Base-by-base conservation (phyloP, 108 stramenopile species). In the Nitzschia putrida region DNA sequence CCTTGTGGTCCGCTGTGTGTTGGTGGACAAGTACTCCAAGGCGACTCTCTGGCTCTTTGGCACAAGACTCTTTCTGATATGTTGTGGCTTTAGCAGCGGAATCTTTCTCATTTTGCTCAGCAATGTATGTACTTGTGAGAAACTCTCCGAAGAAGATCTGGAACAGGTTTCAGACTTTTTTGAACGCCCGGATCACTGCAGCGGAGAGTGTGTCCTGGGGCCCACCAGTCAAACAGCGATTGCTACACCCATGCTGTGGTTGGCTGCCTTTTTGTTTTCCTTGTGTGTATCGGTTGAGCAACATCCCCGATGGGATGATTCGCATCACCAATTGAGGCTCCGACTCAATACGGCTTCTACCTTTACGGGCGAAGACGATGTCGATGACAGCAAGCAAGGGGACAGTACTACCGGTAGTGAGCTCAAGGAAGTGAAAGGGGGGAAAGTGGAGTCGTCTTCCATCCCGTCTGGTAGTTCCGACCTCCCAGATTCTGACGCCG, bases 401-500 rank as follows among this genome's bases (percentile, higher is more conserved):
- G 18, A n/a, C 16, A 54, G 53, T 11, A 54, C 10, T n/a, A n/a
- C 9, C 18, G 18, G 14, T 21, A n/a, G 20, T n/a, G 18, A 54
- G 13, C 13, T 22, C 53, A 54, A 54, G 14, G 16, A 16, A 8
- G 18, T 21, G 21, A 53, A 44, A 89, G 29, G 90, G 71, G 2
- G 89, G 89, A 9, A 93, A 69, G 16, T 90, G 81, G 37, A 18
- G 6, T 49, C 47, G 14, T 4, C 47, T 49, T 18, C 29, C 3
- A 1, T 34, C 29, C 29, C 29, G 4, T 34, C 29, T 3, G 29
- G 29, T 4, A 34, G 29, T 34, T 34, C 29, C 3, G 29, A 34
- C 29, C 1, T 4, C 29, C 29, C 29, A 34, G 29, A 49, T 49
- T 49, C 47, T 5, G 47, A 2, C 3, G 47, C 47, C 6, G 47